Conservation (phyloP, 805 yeast species). For the Candida silvicultrix region DNA sequence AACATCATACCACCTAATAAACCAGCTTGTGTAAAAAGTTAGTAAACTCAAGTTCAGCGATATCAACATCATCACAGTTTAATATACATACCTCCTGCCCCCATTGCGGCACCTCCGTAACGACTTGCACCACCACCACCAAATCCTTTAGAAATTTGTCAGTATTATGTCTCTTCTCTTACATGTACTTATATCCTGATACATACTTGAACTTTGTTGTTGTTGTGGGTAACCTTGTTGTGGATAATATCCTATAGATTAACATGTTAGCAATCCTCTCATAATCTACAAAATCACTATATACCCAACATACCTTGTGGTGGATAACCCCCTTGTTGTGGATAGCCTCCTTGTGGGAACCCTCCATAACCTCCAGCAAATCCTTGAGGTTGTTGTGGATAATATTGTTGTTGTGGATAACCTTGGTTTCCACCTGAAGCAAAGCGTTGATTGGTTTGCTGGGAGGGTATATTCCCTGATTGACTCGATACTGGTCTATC, state of each 20-base stretch:
- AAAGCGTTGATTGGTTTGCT: conserved; percentile 13
- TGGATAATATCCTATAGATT: conserved; percentile 4
- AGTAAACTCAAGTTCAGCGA: background rate
- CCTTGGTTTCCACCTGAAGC: conserved; percentile 5
- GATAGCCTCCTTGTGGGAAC: conserved; percentile 6
- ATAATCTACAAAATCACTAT: too few species aligned
- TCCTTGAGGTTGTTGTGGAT: conserved; percentile 10
- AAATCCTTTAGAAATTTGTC: background rate
- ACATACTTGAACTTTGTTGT: conserved; percentile 23
- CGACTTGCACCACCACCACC: conserved; percentile 26
- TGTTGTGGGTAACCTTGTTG: conserved; percentile 22
- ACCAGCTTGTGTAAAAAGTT: conserved; percentile 12
- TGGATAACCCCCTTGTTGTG: conserved; percentile 14
- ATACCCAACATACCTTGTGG: too few species aligned
- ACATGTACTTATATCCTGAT: too few species aligned
- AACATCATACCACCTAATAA: conserved; percentile 24
- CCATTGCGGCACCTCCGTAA: conserved; percentile 16
- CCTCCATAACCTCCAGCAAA: background rate
- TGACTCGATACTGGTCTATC: conserved; percentile 4
- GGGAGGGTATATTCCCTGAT: conserved; percentile 8
- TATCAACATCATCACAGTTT: too few species aligned
- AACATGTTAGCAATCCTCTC: too few species aligned
- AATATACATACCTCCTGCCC: conserved; percentile 13
- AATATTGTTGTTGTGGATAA: conserved; percentile 9
- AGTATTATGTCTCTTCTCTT: background rate